Base-by-base conservation (phyloP, 148 eudicot species). In the Amaranthus palmeri region DNA sequence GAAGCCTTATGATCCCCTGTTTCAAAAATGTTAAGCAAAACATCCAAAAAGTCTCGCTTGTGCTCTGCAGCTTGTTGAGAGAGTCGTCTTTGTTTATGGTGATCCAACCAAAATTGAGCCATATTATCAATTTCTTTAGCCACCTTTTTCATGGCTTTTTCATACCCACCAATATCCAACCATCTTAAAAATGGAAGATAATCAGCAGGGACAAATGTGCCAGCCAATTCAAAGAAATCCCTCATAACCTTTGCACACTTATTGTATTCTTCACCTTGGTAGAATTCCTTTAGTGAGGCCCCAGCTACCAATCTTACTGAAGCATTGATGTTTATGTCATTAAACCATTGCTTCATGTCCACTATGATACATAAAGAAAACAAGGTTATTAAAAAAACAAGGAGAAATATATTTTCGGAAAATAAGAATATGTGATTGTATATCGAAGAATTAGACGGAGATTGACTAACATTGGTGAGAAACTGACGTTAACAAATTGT, bases 341-440 rank as follows among this genome's bases (percentile, higher is more conserved):
- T 84, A 2, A 87, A 65, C 84, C 88, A 81, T 45, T 40, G 52
- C 54, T 76, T 85, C 72, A 87, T 77, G 4, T 77, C 86, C 12
- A 83, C 74, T 54, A 25, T 12, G 5, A 65, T 18, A 52, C 69
- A 47, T 65, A 54, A 12, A 65, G 69, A 6, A 65, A 45, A 47
- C 40, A 46, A 5, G 69, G 42, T n/a, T 42, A 85, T 74, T n/a
- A 12, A 9, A 10, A 59, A 12, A 42, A 9, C 9, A 40, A 46
- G 4, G 13, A 13, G 69, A 67, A 2, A 74, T n/a, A n/a, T n/a
- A n/a, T n/a, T n/a, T n/a, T n/a, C n/a, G n/a, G n/a, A n/a, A n/a
- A n/a, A n/a, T n/a, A n/a, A n/a, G n/a, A n/a, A n/a, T n/a, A 65
- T 25, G 36, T 25, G 1, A 25, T 25, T 1, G 1, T 25, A 25